Base-by-base conservation (phyloP, 2,329 filamentous ascomycete genomes). In the Hysterium pulicare region DNA sequence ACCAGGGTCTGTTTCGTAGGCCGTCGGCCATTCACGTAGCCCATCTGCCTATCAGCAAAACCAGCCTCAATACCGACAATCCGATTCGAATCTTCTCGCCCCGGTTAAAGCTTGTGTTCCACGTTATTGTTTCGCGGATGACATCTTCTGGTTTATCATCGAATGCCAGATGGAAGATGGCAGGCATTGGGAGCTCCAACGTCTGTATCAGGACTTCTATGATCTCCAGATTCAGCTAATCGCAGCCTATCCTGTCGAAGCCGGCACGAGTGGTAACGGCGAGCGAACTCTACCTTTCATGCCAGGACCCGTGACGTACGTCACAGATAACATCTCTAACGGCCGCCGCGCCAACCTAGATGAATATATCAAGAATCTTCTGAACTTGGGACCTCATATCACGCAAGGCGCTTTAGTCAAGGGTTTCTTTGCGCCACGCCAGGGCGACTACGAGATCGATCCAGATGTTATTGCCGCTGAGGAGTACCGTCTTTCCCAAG, bases 91-190 rank as follows among this genome's bases (percentile, higher is more conserved):
- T 68, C 71, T 89, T 6, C 81, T 83, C 51, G 86, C 90, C 2
- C 91, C 93, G 0, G 72, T 94, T 37, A 81, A 82, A 43, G 93
- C 91, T 10, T 85, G 82, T 40, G 95, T 97, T 55, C 90, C 91
- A 13, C 80, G 89, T 48, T 97, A 95, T 71, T 95, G 89, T 66
- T 97, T 94, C 60, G 89, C 90, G 46, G 91, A 97, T 62, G 90
- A 96, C 55, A 96, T 96, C 66, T 97, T 97, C 69, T 97, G 93
- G 89, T 98, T 97, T 61, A 87, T 96, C 41, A 91, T 98, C 45
- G 90, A 96, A 66, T 89, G 87, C 19, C 79, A 84, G 57, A 81
- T 97, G 67, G 89, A 95, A 60, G 90, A 97, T 62, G 90, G 90
- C 36, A 80, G 87, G 35, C 84, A 87, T 61, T 97, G 90, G 90